A percentile compares a stretch with the other conserved stretches of the same genome.
Evolutionary conservation across 2,329 filamentous ascomycete genomes (phyloP).

Genomic region (Trichoderma sp.): DNA sequence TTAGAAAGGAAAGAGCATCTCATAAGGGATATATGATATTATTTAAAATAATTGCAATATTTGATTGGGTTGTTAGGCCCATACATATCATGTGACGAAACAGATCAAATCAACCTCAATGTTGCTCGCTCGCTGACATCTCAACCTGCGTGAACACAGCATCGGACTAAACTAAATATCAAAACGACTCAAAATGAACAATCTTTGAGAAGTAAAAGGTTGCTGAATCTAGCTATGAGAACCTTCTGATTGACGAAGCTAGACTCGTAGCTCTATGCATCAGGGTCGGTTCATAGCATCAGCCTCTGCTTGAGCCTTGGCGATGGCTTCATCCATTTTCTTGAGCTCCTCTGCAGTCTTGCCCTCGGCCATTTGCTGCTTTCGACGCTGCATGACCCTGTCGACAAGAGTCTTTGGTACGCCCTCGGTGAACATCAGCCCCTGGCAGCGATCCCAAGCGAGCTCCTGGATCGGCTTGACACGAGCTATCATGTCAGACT

Average conservation of each 20-base stretch:
- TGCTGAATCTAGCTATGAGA: not conserved
- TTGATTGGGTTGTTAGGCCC: not conserved
- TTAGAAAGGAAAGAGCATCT: too few relatives aligned
- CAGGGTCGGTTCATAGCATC: not conserved
- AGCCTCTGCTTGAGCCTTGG: slow-evolving; percentile 5
- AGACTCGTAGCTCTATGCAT: not conserved
- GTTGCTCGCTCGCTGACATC: not conserved
- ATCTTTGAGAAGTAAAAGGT: not conserved
- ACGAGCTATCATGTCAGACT: slow-evolving; percentile 43
- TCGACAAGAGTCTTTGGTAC: slow-evolving; percentile 48
- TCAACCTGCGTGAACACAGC: not conserved
- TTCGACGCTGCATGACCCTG: slow-evolving; percentile 32
- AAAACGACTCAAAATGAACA: not conserved
- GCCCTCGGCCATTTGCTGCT: not conserved
- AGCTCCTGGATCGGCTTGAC: slow-evolving; percentile 42
- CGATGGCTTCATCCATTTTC: not conserved
- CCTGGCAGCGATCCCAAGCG: slow-evolving; percentile 47
- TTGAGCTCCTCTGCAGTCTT: not conserved
- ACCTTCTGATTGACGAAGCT: not conserved
- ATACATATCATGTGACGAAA: not conserved
- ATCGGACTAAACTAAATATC: not conserved
- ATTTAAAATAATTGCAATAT: not conserved
- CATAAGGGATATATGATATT: not conserved
- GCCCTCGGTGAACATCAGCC: slow-evolving; percentile 50
- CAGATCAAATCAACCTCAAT: not conserved